A percentile compares a stretch with the other conserved stretches of the same genome.
phyloP scores from a whole-genome alignment of 1,284 basidiomycete genomes.

The Cerioporus squamosus region DNA sequence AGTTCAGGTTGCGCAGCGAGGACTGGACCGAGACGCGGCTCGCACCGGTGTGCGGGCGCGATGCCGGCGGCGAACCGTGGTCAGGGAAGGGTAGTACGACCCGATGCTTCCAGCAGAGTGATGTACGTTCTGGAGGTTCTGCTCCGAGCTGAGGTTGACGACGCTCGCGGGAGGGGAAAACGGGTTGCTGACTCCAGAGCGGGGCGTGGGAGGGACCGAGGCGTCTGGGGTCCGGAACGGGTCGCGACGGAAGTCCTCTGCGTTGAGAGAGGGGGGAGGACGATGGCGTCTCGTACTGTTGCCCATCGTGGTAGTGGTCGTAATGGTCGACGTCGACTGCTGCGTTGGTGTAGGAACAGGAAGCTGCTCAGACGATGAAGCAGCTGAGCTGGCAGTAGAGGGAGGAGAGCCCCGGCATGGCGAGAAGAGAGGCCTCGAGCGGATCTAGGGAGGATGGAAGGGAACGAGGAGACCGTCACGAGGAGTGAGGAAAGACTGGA shows the following conservation, averaged over 20 bases:
- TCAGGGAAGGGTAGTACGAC: constrained; percentile 38
- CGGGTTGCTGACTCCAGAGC: constrained; percentile 44
- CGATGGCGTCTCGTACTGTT: constrained; percentile 24
- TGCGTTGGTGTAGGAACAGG: constrained; percentile 20
- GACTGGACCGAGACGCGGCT: constrained; percentile 30
- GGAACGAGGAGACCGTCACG: constrained; percentile 1
- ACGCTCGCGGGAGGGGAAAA: constrained; percentile 59
- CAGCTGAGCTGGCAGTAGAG: constrained; percentile 17
- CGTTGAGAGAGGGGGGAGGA: constrained; percentile 29
- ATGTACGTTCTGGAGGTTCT: constrained; percentile 16
- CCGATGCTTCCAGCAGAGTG: constrained; percentile 14
- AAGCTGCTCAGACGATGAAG: constrained; percentile 27
- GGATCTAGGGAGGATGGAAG: constrained; percentile 8
- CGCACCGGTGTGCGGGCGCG: constrained; percentile 26
- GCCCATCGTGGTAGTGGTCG: constrained; percentile 22
- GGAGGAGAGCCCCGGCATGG: constrained; percentile 18
- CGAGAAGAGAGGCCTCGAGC: background rate
- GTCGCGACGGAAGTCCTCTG: constrained; percentile 30
- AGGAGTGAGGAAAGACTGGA: background rate
- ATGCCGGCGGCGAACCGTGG: constrained; percentile 20
- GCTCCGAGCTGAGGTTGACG: constrained; percentile 43
- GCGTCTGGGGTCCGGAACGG: constrained; percentile 35
- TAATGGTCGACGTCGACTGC: background rate
- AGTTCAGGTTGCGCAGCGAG: constrained; percentile 25
- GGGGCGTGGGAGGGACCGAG: constrained; percentile 41